Evolutionary conservation across 164 flowering plant species (phyloP).

Genomic region (Macadamia integrifolia): DNA sequence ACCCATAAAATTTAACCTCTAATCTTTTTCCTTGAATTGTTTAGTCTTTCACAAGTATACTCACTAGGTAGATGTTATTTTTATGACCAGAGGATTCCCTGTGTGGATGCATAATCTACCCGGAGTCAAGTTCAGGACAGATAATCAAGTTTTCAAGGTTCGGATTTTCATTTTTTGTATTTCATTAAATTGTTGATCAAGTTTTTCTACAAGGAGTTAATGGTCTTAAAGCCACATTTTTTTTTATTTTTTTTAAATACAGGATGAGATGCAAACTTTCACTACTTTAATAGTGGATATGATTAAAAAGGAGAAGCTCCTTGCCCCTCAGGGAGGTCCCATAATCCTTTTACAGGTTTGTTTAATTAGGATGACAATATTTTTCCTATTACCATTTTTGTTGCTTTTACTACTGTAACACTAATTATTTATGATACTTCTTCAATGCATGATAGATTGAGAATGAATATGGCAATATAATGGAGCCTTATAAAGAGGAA

Average conservation of each 20-base stretch:
- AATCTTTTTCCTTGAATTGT: neutral
- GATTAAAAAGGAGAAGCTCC: conserved; percentile 5
- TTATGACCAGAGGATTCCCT: conserved; percentile 9
- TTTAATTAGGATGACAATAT: conserved; percentile 13
- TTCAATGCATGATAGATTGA: too few relatives aligned
- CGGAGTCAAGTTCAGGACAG: conserved; percentile 3
- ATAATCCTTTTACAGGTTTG: conserved; percentile 2
- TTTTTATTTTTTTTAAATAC: neutral
- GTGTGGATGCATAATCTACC: conserved; percentile 15
- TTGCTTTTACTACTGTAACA: too few relatives aligned
- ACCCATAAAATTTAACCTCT: neutral
- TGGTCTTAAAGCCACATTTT: too few relatives aligned
- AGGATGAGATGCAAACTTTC: conserved; percentile 20
- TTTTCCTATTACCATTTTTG: conserved; percentile 8
- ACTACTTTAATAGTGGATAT: conserved; percentile 10
- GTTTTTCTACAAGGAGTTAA: neutral
- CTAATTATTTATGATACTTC: neutral
- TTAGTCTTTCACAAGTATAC: neutral
- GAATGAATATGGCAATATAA: too few relatives aligned
- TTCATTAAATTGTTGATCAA: neutral
- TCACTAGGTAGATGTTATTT: too few relatives aligned
- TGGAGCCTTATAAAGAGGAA: too few relatives aligned
- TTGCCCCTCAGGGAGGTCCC: too few relatives aligned
- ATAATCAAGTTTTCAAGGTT: too few relatives aligned
- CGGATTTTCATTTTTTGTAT: too few relatives aligned